Conservation (phyloP, 805 yeast species). For the Ogataea angusta region DNA sequence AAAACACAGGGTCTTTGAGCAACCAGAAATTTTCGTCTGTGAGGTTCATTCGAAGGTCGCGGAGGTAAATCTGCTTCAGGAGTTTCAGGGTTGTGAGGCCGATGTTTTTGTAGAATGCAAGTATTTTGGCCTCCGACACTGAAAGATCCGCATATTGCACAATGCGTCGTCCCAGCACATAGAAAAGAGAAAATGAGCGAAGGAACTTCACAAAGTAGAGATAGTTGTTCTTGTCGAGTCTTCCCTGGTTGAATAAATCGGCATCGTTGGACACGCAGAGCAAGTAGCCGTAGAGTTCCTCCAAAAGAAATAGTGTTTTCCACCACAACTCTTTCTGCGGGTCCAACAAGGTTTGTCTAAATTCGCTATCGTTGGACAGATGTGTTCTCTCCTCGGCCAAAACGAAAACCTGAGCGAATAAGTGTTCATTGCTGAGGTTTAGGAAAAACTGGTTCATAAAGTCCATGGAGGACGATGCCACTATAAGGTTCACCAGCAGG, state of each 20-base stretch:
- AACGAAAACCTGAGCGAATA: constrained; percentile 18
- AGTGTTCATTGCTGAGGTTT: constrained; percentile 17
- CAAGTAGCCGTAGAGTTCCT: constrained; percentile 66
- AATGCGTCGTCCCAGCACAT: constrained; percentile 24
- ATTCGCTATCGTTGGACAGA: constrained; percentile 9
- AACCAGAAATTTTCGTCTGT: constrained; percentile 56
- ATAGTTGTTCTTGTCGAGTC: constrained; percentile 40
- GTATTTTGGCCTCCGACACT: constrained; percentile 10
- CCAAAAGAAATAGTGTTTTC: constrained; percentile 44
- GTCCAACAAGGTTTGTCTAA: constrained; percentile 19
- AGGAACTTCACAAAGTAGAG: constrained; percentile 44
- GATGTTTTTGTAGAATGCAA: constrained; percentile 13
- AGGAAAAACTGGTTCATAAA: constrained; percentile 22
- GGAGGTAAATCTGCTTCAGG: constrained; percentile 59
- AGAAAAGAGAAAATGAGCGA: constrained; percentile 46
- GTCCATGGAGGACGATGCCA: constrained; percentile 20
- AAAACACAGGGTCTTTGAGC: constrained; percentile 21
- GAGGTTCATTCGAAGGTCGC: constrained; percentile 60
- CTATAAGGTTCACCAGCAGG: constrained; percentile 24
- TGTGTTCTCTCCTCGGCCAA: constrained; percentile 17
- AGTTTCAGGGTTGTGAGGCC: constrained; percentile 44
- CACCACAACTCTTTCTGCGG: constrained; percentile 27
- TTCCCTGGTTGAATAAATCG: constrained; percentile 47
- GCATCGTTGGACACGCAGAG: constrained; percentile 63
- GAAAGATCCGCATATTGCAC: constrained; percentile 8